Conservation (phyloP, 73 alveolate species). For the Stentor coeruleus region DNA sequence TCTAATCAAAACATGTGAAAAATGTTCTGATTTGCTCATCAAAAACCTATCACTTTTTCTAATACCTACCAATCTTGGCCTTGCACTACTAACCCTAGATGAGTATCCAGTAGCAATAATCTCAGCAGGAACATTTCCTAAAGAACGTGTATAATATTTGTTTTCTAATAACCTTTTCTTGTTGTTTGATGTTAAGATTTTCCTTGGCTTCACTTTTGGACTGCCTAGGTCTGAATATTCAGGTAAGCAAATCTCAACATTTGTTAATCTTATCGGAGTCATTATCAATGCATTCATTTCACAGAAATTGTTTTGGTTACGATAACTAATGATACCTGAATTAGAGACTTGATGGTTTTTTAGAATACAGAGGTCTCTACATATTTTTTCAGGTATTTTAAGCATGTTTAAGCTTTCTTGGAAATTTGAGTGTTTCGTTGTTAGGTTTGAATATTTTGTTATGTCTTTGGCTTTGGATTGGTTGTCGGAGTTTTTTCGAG, state of each 20-base stretch:
- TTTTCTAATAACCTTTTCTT: background rate
- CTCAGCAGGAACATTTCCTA: background rate
- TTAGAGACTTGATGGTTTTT: background rate
- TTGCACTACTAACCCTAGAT: background rate
- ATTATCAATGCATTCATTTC: background rate
- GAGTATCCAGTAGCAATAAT: background rate
- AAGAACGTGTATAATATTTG: too few species aligned
- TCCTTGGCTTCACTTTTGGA: background rate
- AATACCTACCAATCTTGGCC: background rate
- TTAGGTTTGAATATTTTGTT: too few species aligned
- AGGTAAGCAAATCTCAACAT: background rate
- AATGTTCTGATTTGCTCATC: too few species aligned
- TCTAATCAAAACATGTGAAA: background rate
- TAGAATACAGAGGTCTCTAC: background rate
- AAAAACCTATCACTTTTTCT: background rate
- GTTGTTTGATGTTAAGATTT: background rate
- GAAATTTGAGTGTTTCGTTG: too few species aligned
- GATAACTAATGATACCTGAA: background rate
- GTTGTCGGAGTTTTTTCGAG: background rate
- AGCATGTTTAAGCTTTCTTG: too few species aligned
- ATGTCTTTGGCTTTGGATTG: too few species aligned
- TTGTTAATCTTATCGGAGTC: background rate
- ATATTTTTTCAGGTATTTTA: background rate
- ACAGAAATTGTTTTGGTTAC: background rate
- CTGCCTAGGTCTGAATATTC: background rate